These are phyloP conservation scores for Lablab purpureus DNA, from an alignment of 306 rosid species.

Conservation along the genomic window DNA sequence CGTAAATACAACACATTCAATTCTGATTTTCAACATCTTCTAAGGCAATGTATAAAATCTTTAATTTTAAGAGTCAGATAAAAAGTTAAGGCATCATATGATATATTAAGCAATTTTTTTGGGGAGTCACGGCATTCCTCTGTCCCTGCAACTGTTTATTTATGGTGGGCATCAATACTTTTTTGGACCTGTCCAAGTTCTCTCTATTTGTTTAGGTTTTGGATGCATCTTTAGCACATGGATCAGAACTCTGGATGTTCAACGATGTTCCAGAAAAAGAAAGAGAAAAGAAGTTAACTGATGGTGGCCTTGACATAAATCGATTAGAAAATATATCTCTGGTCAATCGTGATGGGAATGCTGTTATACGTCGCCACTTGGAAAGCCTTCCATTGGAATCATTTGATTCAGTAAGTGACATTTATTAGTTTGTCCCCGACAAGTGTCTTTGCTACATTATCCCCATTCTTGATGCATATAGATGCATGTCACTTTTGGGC, in stretches of 20 bases:
- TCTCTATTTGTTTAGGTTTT: conserved; percentile 61
- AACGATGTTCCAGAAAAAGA: conserved; percentile 88
- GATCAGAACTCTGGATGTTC: conserved; percentile 97
- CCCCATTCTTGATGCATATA: conserved; percentile 26
- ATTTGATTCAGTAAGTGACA: conserved; percentile 83
- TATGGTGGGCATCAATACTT: conserved; percentile 12
- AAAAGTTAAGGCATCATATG: background rate
- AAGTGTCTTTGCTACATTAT: conserved; percentile 19
- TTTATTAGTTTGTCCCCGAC: conserved; percentile 32
- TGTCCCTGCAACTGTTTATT: conserved; percentile 22
- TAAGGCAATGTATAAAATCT: background rate
- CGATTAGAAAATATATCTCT: conserved; percentile 76
- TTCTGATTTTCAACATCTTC: background rate
- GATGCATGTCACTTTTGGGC: conserved; percentile 4
- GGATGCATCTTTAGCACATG: conserved; percentile 86
- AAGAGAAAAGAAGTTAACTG: conserved; percentile 82
- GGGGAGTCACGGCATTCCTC: background rate
- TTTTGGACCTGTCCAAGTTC: conserved; percentile 25
- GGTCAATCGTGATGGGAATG: conserved; percentile 93
- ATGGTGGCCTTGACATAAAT: conserved; percentile 85
- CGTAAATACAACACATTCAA: background rate
- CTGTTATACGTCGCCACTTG: conserved; percentile 89
- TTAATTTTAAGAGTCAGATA: background rate
- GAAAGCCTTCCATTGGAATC: conserved; percentile 93
- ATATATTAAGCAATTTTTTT: background rate